Base-by-base conservation (phyloP, 2,329 filamentous ascomycete genomes). In the Tolypocladium paradoxum region DNA sequence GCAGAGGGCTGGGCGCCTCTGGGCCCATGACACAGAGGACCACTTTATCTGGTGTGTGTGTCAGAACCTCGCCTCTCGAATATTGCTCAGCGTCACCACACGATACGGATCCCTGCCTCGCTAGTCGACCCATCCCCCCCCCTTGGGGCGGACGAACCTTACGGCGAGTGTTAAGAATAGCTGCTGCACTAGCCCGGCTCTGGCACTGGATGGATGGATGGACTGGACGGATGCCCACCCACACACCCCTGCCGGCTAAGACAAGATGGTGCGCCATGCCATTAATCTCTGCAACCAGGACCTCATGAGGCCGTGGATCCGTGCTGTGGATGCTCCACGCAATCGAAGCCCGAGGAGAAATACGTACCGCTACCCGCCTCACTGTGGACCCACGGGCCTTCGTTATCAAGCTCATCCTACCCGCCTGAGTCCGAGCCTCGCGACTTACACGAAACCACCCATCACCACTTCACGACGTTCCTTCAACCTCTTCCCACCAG, bases 1-100 rank as follows among this genome's bases (percentile, higher is more conserved):
- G 54, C 54, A 59, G 58, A 58, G 59, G 57, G 60, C 57, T 56
- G 53, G 56, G 54, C 51, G 57, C 53, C 52, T 48, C 43, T 24
- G 31, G 53, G 57, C 56, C 60, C 60, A 56, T 64, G 63, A 66
- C 60, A 63, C 61, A 61, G 60, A 60, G 65, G 61, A 60, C 68
- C 69, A 71, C 66, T 70, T 72, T 68, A 71, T 70, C 68, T 70
- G 54, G 65, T 46, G 68, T 75, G 68, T 75, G 74, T 74, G 74
- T 76, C 73, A 76, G 73, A 70, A 38, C 31, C 72, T 69, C 70
- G 69, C 66, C 66, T 61, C 68, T 74, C 71, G 73, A 73, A 75
- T 75, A 74, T 76, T 75, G 69, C 71, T 65, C 70, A 68, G 70
- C 72, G 68, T 73, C 71, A 73, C 71, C 68, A 68, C 68, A 58